Percentiles rank a stretch among this genome's conserved stretches.
Conservation (phyloP, 176 grass and related monocot genomes). For the Triticum dicoccoides region DNA sequence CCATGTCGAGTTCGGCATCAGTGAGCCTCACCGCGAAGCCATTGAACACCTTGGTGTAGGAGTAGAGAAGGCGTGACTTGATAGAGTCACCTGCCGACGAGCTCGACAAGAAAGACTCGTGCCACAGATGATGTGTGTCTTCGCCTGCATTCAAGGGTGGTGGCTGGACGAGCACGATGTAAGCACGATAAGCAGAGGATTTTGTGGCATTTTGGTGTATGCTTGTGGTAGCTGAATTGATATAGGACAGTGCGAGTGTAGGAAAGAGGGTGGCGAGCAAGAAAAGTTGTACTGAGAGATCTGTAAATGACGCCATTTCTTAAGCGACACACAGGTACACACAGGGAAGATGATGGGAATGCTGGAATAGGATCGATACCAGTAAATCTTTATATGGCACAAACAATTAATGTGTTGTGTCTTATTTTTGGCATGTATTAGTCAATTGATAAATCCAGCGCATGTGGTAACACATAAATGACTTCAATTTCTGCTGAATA, state of each 20-base stretch:
- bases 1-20: background rate
- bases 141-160: background rate
- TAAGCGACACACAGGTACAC: background rate
- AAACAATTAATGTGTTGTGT: too few relatives aligned
- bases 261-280: background rate
- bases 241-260: background rate
- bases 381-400: too few relatives aligned
- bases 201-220: background rate
- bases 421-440: too few relatives aligned
- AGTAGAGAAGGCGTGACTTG: slow-evolving; percentile 28
- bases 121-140: background rate
- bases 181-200: background rate
- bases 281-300: background rate
- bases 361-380: too few relatives aligned
- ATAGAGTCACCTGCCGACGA: background rate
- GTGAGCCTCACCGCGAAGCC: slow-evolving; percentile 36
- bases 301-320: background rate
- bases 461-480: too few relatives aligned
- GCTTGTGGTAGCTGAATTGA: background rate
- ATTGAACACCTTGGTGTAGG: slow-evolving; percentile 34
- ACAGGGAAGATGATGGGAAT: background rate
- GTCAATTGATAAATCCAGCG: too few relatives aligned
- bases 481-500: too few relatives aligned
- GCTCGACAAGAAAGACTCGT: slow-evolving; percentile 39
- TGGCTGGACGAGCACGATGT: slow-evolving; percentile 23